Evolutionary conservation across 176 grass and related monocot genomes (phyloP), one percentile per base, ranked within the genome.

Genomic region (Zea luxurians): DNA sequence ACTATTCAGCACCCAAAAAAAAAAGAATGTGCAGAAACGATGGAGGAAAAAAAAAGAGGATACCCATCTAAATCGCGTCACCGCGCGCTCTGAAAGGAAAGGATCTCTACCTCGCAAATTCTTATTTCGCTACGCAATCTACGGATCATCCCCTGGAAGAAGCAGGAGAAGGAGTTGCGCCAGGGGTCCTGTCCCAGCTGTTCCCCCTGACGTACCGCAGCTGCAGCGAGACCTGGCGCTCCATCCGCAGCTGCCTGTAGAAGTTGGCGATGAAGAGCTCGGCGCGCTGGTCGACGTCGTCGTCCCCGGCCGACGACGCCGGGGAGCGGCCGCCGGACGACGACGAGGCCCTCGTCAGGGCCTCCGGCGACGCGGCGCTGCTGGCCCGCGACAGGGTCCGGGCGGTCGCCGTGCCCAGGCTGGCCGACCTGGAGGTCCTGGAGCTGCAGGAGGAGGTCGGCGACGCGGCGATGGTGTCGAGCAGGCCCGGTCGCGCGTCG

Each of bases 141-240:
- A 37, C 0, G 5, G 60, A 38, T 54, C 52, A n/a, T 5, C 37
- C 17, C 45, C 64, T 61, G 21, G 70, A 43, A 44, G 48, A 9
- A 8, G 57, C 10, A 0, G 12, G 3, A 13, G 59, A 37, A 1
- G 17, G 1, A 7, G 49, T 27, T 27, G 27, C 36, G 2, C 5
- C 1, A 0, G 80, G 75, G 64, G 76, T 68, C 71, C 80, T 76
- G 17, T 86, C 90, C 48, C 77, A 74, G 65, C 70, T 86, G 15
- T 74, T 74, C 13, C 38, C 67, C 58, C 68, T 44, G 49, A 79
- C 61, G 45, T 97, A 97, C 0, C 78, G 83, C 17, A 97, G 85
- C 75, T 91, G 73, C 50, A 97, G 86, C 0, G 93, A 97, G 41
- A 97, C 83, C 88, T 97, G 90, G 43, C 93, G 87, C 66, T 97